Conservation (phyloP, 495 filamentous ascomycete genomes). For the Podospora anserina region DNA sequence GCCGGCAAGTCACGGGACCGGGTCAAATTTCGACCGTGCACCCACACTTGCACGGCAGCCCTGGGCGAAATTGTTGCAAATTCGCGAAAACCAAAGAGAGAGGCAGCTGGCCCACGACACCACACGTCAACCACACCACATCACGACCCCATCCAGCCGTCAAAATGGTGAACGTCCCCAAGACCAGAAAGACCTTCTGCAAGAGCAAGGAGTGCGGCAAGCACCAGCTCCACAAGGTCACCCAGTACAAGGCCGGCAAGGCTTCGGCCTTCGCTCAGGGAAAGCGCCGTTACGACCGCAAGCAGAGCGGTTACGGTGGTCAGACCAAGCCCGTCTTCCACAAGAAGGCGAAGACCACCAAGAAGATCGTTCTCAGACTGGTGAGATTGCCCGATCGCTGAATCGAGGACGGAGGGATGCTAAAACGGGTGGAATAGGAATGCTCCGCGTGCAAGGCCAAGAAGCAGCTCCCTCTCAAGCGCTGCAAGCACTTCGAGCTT, state of each 20-base stretch:
- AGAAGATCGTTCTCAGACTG: conserved; percentile 97
- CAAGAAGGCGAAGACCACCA: conserved; percentile 99
- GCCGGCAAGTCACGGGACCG: conserved; percentile 20
- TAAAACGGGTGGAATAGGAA: conserved; percentile 60
- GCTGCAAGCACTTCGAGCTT: conserved; percentile 99
- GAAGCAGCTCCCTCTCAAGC: conserved; percentile 95
- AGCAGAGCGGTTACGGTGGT: conserved; percentile 99
- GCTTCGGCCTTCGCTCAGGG: conserved; percentile 93
- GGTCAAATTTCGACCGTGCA: conserved; percentile 30
- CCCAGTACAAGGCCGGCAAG: conserved; percentile 85
- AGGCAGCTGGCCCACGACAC: conserved; percentile 25
- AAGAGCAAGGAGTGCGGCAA: conserved; percentile 92
- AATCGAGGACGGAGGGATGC: conserved; percentile 12
- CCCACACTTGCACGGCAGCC: conserved; percentile 28
- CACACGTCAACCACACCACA: conserved; percentile 29
- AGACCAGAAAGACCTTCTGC: conserved; percentile 63
- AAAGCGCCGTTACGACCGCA: conserved; percentile 99
- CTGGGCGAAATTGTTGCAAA: conserved; percentile 34
- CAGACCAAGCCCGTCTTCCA: conserved; percentile 99
- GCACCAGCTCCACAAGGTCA: conserved; percentile 92
- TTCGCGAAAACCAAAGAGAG: conserved; percentile 27
- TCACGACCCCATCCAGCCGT: conserved; percentile 32
- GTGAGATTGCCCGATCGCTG: conserved; percentile 21
- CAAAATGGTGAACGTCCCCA: conserved; percentile 46
- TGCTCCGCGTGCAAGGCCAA: conserved; percentile 97